Conservation (phyloP, 768 basidiomycete species). For the Trametes sanguinea region DNA sequence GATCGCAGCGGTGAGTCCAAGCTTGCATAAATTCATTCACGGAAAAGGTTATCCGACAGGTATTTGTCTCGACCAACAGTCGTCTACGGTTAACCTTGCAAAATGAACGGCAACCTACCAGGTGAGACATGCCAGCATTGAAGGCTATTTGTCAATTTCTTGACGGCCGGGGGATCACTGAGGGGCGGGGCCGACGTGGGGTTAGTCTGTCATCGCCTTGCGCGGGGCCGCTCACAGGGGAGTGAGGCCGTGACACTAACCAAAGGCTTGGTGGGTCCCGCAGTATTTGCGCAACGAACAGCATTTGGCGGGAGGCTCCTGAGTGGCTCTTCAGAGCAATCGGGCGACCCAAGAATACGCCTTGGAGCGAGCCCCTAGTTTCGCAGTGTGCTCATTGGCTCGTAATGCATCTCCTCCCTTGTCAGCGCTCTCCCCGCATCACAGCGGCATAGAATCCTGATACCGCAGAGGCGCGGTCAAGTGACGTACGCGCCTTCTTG, state of each 20-base stretch:
- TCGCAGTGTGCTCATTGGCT: neutral
- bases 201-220: neutral
- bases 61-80: neutral
- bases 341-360: neutral
- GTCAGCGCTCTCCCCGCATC: neutral
- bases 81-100: too few relatives aligned
- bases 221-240: neutral
- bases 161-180: neutral
- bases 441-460: neutral
- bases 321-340: neutral
- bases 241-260: neutral
- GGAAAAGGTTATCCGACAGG: neutral
- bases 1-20: conserved; percentile 4
- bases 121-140: neutral
- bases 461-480: neutral
- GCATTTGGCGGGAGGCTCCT: neutral
- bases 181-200: neutral
- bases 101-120: neutral
- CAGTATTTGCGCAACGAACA: neutral
- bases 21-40: neutral
- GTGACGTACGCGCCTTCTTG: neutral
- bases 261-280: too few relatives aligned
- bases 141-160: conserved; percentile 1
- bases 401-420: neutral
- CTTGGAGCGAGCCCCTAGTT: neutral